Conservation (phyloP, 1,284 basidiomycete genomes). For the Rhodotorula sp. region DNA sequence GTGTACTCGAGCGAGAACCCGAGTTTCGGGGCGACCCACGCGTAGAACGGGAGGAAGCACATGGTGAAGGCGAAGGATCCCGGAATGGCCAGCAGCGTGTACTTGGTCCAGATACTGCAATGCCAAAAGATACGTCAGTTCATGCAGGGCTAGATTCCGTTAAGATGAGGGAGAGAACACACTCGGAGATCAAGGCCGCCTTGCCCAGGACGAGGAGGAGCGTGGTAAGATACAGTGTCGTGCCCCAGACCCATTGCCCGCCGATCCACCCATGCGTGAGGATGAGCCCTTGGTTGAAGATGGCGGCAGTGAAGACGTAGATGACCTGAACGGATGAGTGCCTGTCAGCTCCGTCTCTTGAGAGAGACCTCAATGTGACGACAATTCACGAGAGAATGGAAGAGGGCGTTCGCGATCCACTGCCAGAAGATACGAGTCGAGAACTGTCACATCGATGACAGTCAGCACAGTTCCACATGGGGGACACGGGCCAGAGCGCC, state of each 20-base stretch:
- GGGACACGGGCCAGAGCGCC: neutral
- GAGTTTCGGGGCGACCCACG: conserved; percentile 73
- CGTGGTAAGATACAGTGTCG: conserved; percentile 86
- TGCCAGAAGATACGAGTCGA: conserved; percentile 88
- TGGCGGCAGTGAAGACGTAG: conserved; percentile 80
- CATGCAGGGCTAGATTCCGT: too few species aligned
- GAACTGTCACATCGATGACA: conserved; percentile 53
- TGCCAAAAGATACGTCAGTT: neutral
- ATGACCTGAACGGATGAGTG: conserved; percentile 60
- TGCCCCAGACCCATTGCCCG: conserved; percentile 95
- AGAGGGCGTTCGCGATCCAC: conserved; percentile 91
- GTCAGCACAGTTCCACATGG: neutral
- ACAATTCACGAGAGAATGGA: conserved; percentile 77
- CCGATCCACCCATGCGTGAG: conserved; percentile 74
- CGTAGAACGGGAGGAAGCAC: conserved; percentile 87
- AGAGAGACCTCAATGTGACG: neutral
- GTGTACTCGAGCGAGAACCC: conserved; percentile 89
- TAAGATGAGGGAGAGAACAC: conserved; percentile 48
- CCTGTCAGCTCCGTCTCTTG: neutral
- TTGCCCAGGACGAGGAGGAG: conserved; percentile 94
- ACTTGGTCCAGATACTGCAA: conserved; percentile 94
- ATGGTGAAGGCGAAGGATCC: conserved; percentile 96
- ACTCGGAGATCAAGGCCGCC: conserved; percentile 96
- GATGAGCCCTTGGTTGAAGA: conserved; percentile 89
- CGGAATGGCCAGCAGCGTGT: conserved; percentile 84